phyloP scores from a whole-genome alignment of 257 asterid genomes.

The Schizonepeta tenuifolia region DNA sequence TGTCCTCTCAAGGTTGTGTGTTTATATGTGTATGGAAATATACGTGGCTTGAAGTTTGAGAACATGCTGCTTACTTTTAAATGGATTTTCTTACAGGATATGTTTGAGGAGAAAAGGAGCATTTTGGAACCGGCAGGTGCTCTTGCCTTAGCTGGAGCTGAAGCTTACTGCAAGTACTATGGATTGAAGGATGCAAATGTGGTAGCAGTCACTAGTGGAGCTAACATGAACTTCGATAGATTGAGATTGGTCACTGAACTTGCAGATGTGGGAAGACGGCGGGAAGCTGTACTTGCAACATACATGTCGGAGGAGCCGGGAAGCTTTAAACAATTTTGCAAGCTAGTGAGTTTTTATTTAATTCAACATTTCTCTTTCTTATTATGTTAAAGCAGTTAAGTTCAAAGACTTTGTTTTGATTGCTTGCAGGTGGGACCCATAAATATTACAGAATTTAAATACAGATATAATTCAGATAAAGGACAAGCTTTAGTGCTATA shows the following conservation, averaged over 20 bases:
- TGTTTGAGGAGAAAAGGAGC: slow-evolving; percentile 94
- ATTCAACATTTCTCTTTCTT: not conserved
- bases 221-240: slow-evolving; percentile 92
- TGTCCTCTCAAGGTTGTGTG: not conserved
- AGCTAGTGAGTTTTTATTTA: slow-evolving; percentile 55
- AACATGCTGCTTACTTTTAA: slow-evolving; percentile 20
- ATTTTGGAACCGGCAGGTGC: slow-evolving; percentile 96
- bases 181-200: slow-evolving; percentile 73
- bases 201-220: slow-evolving; percentile 87
- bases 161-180: slow-evolving; percentile 84
- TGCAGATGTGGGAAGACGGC: slow-evolving; percentile 84
- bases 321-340: slow-evolving; percentile 71
- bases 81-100: slow-evolving; percentile 55
- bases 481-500: slow-evolving; percentile 74
- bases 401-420: slow-evolving; percentile 26
- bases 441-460: slow-evolving; percentile 84
- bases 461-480: slow-evolving; percentile 70
- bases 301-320: slow-evolving; percentile 80
- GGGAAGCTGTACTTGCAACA: slow-evolving; percentile 90
- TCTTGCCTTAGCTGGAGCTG: slow-evolving; percentile 94
- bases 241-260: slow-evolving; percentile 92
- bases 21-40: slow-evolving; percentile 14
- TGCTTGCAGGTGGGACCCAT: slow-evolving; percentile 80
- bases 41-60: slow-evolving; percentile 22
- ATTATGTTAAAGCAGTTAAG: slow-evolving; percentile 10